phyloP scores from a whole-genome alignment of 805 yeast genomes.

The Wickerhamiella bombiphila region DNA sequence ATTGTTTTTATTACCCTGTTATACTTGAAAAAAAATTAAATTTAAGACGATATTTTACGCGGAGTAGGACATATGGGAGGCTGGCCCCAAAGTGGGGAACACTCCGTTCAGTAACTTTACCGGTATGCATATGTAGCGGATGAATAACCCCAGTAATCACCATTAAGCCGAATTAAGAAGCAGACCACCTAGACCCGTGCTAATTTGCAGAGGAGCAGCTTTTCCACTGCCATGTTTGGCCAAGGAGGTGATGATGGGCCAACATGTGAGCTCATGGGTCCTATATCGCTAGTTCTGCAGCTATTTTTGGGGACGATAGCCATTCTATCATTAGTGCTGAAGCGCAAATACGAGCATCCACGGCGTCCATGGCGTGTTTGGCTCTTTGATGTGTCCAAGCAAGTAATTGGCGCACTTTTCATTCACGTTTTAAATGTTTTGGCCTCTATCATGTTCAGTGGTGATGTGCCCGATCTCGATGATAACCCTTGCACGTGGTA shows the following conservation, averaged over 20 bases:
- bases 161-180: too few relatives aligned
- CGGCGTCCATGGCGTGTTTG: slow-evolving; percentile 80
- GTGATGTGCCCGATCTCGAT: slow-evolving; percentile 25
- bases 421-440: slow-evolving; percentile 66
- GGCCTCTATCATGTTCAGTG: slow-evolving; percentile 42
- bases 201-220: too few relatives aligned
- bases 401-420: slow-evolving; percentile 72
- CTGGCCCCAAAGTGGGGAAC: too few relatives aligned
- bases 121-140: too few relatives aligned
- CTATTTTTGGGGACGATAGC: slow-evolving; percentile 62
- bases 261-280: slow-evolving; percentile 59
- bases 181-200: too few relatives aligned
- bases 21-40: too few relatives aligned
- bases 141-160: too few relatives aligned
- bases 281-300: slow-evolving; percentile 73
- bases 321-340: slow-evolving; percentile 53
- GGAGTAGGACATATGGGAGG: too few relatives aligned
- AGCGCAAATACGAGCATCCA: slow-evolving; percentile 69
- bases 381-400: slow-evolving; percentile 82
- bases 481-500: slow-evolving; percentile 90
- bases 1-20: too few relatives aligned
- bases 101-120: too few relatives aligned
- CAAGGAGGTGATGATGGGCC: slow-evolving; percentile 13
- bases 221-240: too few relatives aligned
- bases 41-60: too few relatives aligned